Percentiles rank a stretch among this genome's conserved stretches.
These are phyloP conservation scores for Coniella vitis DNA, from an alignment of 2,329 filamentous ascomycete species.

Conservation along the genomic window DNA sequence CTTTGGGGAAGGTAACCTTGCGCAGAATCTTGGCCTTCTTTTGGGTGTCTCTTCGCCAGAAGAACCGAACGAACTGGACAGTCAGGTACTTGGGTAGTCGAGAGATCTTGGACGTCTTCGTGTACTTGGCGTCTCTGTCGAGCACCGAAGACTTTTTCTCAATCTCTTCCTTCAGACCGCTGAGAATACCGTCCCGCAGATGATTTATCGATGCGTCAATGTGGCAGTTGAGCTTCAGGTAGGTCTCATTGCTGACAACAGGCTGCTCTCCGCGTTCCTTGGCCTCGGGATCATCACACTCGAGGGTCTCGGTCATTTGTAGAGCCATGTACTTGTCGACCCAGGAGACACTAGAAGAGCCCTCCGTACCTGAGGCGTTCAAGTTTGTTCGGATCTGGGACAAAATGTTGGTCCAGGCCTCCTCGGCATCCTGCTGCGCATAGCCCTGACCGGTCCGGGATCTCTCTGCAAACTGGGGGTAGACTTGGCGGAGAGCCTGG, in stretches of 20 bases:
- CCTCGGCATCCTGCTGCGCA: slow-evolving; percentile 97
- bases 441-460: slow-evolving; percentile 76
- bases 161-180: slow-evolving; percentile 77
- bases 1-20: slow-evolving; percentile 92
- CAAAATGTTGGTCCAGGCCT: slow-evolving; percentile 95
- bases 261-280: slow-evolving; percentile 67
- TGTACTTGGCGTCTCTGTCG: slow-evolving; percentile 74
- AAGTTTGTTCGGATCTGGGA: slow-evolving; percentile 75
- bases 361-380: slow-evolving; percentile 50
- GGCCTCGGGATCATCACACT: slow-evolving; percentile 77
- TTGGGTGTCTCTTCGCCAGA: slow-evolving; percentile 90
- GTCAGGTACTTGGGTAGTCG: slow-evolving; percentile 91
- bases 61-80: slow-evolving; percentile 96
- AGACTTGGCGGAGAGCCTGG: slow-evolving; percentile 67
- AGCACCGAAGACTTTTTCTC: slow-evolving; percentile 81
- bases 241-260: slow-evolving; percentile 61
- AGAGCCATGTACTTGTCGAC: slow-evolving; percentile 89
- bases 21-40: slow-evolving; percentile 99
- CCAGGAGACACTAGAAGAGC: slow-evolving; percentile 57
- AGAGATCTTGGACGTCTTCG: slow-evolving; percentile 83
- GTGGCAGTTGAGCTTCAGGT: slow-evolving; percentile 93
- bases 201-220: slow-evolving; percentile 86
- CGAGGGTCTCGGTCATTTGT: slow-evolving; percentile 67
- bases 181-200: slow-evolving; percentile 77
- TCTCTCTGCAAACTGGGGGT: slow-evolving; percentile 89